These are phyloP conservation scores for Fusarium denticulatum DNA, from an alignment of 2,329 filamentous ascomycete species.

Conservation along the genomic window DNA sequence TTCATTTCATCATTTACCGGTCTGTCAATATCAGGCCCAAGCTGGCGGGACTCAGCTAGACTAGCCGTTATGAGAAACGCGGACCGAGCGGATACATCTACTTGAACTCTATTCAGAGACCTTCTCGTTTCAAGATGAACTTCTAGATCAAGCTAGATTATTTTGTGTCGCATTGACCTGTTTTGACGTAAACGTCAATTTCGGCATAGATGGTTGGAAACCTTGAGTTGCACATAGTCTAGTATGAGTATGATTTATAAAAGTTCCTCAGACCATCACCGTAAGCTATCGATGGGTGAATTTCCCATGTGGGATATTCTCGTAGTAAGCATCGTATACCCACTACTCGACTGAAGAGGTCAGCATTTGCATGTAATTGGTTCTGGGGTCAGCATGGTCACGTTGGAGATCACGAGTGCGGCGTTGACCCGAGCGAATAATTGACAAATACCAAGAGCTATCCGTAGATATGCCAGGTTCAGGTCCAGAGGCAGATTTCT, in stretches of 20 bases:
- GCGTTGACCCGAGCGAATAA: slow-evolving; percentile 11
- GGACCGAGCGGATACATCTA: slow-evolving; percentile 1
- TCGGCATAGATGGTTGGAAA: background rate
- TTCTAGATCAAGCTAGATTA: slow-evolving; percentile 11
- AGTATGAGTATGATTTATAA: background rate
- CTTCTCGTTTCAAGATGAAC: slow-evolving; percentile 1
- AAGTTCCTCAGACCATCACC: background rate
- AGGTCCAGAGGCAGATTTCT: background rate
- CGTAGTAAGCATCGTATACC: background rate
- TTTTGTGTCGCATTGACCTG: background rate
- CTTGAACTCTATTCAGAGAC: background rate
- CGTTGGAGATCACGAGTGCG: background rate
- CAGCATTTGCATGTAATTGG: background rate
- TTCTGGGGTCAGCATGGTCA: background rate
- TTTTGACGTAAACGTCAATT: background rate
- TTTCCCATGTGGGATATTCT: background rate
- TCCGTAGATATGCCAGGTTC: background rate
- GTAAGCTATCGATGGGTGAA: background rate
- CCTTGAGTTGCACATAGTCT: background rate
- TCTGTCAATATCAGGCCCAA: background rate
- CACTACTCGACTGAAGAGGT: background rate
- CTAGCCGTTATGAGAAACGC: background rate
- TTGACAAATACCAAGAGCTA: slow-evolving; percentile 3
- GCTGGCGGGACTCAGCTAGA: background rate
- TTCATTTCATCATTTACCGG: background rate